Conservation (phyloP, 1,284 basidiomycete genomes). For the Chondrostereum purpureum region DNA sequence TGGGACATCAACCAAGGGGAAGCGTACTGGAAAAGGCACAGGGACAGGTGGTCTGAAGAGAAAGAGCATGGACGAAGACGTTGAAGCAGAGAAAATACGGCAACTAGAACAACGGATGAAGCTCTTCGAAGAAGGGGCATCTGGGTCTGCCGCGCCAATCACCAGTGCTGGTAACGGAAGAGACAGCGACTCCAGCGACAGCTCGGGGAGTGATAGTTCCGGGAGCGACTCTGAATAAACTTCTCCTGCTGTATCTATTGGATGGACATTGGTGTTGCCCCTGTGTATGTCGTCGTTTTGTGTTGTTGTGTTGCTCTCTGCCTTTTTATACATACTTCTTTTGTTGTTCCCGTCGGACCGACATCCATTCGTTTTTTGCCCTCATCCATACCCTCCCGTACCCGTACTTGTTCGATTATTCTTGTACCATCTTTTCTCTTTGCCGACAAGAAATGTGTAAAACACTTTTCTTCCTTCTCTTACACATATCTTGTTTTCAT, state of each 20-base stretch:
- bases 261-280: slow-evolving; percentile 7
- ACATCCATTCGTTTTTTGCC: not conserved
- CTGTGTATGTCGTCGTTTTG: slow-evolving; percentile 1
- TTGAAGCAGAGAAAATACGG: slow-evolving; percentile 84
- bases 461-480: too few relatives aligned
- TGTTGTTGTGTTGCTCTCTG: not conserved
- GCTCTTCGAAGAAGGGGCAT: slow-evolving; percentile 58
- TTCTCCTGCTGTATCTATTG: slow-evolving; percentile 6
- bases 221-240: slow-evolving; percentile 76
- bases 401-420: not conserved
- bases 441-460: slow-evolving; percentile 15
- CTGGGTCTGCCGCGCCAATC: slow-evolving; percentile 28
- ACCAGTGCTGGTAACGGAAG: slow-evolving; percentile 34
- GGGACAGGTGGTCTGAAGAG: slow-evolving; percentile 83
- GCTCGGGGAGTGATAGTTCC: slow-evolving; percentile 67
- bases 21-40: slow-evolving; percentile 63
- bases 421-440: not conserved
- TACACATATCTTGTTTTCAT: too few relatives aligned
- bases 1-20: not conserved
- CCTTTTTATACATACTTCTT: too few relatives aligned
- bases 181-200: slow-evolving; percentile 74
- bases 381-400: not conserved
- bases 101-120: slow-evolving; percentile 77
- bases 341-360: not conserved
- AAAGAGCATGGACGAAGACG: slow-evolving; percentile 89